Conservation (phyloP, 768 basidiomycete genomes). For the Rhizopogon vinicolor region DNA sequence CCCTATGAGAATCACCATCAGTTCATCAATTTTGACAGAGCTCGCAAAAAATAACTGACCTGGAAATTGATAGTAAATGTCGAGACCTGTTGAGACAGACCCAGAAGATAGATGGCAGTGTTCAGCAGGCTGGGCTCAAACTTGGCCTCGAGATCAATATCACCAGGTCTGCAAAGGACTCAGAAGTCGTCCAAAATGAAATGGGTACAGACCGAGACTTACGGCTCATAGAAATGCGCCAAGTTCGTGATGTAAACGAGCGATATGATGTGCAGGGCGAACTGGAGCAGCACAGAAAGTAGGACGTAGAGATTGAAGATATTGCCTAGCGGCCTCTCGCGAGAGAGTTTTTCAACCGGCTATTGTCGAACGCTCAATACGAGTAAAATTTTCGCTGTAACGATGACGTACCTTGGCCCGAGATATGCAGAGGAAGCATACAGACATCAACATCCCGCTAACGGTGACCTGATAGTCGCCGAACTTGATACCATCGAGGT, state of each 20-base stretch:
- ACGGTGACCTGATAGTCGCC: slow-evolving; percentile 98
- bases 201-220: slow-evolving; percentile 28
- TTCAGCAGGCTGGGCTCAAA: slow-evolving; percentile 94
- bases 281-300: slow-evolving; percentile 87
- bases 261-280: slow-evolving; percentile 86
- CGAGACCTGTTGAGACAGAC: slow-evolving; percentile 96
- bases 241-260: slow-evolving; percentile 92
- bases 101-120: slow-evolving; percentile 93
- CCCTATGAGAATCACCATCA: slow-evolving; percentile 43
- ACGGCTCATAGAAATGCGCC: slow-evolving; percentile 75
- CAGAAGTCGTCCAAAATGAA: background rate
- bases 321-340: slow-evolving; percentile 81
- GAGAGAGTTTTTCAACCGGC: slow-evolving; percentile 95
- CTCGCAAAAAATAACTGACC: slow-evolving; percentile 28
- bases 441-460: slow-evolving; percentile 87
- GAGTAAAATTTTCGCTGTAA: background rate
- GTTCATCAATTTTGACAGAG: background rate
- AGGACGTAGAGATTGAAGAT: slow-evolving; percentile 98
- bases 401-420: slow-evolving; percentile 70
- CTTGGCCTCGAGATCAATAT: slow-evolving; percentile 92
- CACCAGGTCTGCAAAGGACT: slow-evolving; percentile 46
- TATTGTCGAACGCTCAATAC: slow-evolving; percentile 25
- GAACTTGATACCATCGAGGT: slow-evolving; percentile 98
- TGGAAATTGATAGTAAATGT: slow-evolving; percentile 99
- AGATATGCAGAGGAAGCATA: slow-evolving; percentile 95